Base-by-base conservation (phyloP, 2,329 filamentous ascomycete genomes). In the Cercospora janseana region DNA sequence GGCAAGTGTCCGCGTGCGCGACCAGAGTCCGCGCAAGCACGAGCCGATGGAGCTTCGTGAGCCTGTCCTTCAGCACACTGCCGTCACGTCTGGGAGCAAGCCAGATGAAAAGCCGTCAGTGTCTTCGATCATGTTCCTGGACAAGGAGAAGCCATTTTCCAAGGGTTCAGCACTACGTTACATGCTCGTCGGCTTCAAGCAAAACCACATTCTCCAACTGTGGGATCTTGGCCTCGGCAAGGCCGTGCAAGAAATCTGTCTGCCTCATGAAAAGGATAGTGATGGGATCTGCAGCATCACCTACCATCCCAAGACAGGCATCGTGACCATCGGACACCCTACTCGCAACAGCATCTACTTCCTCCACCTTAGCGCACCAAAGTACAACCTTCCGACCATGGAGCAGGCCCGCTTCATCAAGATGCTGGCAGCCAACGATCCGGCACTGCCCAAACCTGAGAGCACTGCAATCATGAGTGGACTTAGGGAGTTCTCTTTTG, bases 311-410 rank as follows among this genome's bases (percentile, higher is more conserved):
- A 80, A 83, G 57, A 93, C 91, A 23, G 91, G 92, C 51, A 95
- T 97, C 74, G 87, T 98, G 66, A 83, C 94, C 54, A 87, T 98
- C 54, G 94, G 92, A 27, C 93, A 98, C 65, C 93, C 94, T 8
- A 97, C 92, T 1, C 84, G 93, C 57, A 98, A 98, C 74, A 96
- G 91, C 6, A 85, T 98, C 69, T 98, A 96, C 75, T 95, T 98
- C 72, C 83, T 96, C 43, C 92, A 97, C 64, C 76, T 98, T 28
- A 97, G 92, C 45, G 92, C 91, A 31, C 93, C 93, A 15, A 89
- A 89, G 71, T 97, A 98, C 75, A 88, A 85, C 62, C 76, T 97
- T 54, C 76, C 79, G 15, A 79, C 81, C 58, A 81, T 96, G 70
- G 87, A 87, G 20, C 93, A 98, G 73, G 90, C 92, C 42, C 84